Evolutionary conservation across 1,284 basidiomycete species (phyloP).

Genomic region (Sparassis latifolia): DNA sequence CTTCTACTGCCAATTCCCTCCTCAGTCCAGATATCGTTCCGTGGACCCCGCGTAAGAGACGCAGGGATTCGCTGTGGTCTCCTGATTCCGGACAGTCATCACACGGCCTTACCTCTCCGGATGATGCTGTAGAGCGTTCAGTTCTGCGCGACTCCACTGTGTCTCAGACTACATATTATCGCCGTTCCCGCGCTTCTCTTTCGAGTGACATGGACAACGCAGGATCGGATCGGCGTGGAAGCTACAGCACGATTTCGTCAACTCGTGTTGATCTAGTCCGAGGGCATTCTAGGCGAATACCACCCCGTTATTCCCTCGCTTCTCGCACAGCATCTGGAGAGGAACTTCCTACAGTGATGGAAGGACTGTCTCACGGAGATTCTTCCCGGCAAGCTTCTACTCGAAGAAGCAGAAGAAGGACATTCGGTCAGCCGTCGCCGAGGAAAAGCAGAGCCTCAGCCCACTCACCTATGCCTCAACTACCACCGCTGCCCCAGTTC

Average conservation of each 20-base stretch:
- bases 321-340: slow-evolving; percentile 13
- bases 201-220: background rate
- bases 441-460: background rate
- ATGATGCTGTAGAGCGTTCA: background rate
- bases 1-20: slow-evolving; percentile 2
- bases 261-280: slow-evolving; percentile 8
- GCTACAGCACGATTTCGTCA: too few relatives aligned
- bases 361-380: slow-evolving; percentile 5
- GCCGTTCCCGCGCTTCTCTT: background rate
- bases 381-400: background rate
- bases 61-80: too few relatives aligned
- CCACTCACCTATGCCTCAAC: too few relatives aligned
- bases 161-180: slow-evolving; percentile 1
- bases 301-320: slow-evolving; percentile 11
- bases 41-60: too few relatives aligned
- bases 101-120: too few relatives aligned
- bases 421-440: slow-evolving; percentile 7
- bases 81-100: too few relatives aligned
- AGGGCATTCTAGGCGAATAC: slow-evolving; percentile 8
- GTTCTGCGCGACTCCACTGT: slow-evolving; percentile 8
- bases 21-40: background rate
- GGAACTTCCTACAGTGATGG: slow-evolving; percentile 13
- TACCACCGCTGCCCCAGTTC: too few relatives aligned
- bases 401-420: slow-evolving; percentile 2
- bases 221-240: slow-evolving; percentile 1